A percentile compares a stretch with the other conserved stretches of the same genome.
phyloP scores from a whole-genome alignment of 352 stramenopile genomes.

The Globisporangium cylindrosporum region DNA sequence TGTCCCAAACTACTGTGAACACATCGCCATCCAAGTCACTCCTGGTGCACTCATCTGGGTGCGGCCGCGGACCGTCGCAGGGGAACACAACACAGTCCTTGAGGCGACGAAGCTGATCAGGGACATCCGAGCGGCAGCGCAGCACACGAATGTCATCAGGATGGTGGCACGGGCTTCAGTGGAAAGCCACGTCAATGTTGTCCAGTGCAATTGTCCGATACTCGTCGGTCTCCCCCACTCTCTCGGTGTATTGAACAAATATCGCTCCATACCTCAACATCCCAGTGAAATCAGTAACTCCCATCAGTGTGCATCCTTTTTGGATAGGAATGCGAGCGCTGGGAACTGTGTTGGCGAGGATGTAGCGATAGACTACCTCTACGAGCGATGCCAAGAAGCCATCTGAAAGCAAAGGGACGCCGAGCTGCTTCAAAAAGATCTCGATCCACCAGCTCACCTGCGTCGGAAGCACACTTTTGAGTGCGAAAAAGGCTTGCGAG shows the following conservation, averaged over 20 bases:
- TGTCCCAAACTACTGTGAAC: constrained; percentile 83
- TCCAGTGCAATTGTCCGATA: constrained; percentile 22
- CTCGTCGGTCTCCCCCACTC: constrained; percentile 27
- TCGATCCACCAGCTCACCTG: constrained; percentile 35
- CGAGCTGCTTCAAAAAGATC: constrained; percentile 33
- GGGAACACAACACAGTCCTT: constrained; percentile 81
- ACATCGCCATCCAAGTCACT: constrained; percentile 81
- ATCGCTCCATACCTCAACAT: constrained; percentile 69
- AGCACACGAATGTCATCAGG: constrained; percentile 74
- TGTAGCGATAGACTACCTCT: constrained; percentile 63
- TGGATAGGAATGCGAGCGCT: constrained; percentile 71
- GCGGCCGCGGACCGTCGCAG: constrained; percentile 54
- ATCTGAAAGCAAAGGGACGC: constrained; percentile 39
- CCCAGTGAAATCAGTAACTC: constrained; percentile 75
- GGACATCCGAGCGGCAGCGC: constrained; percentile 47
- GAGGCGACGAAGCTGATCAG: constrained; percentile 36
- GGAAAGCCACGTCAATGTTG: constrained; percentile 54
- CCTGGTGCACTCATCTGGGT: constrained; percentile 78
- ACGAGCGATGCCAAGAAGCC: constrained; percentile 54
- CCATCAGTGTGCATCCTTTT: constrained; percentile 69
- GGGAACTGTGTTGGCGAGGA: constrained; percentile 64
- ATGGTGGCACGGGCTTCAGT: constrained; percentile 78
- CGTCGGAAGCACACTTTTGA: constrained; percentile 43
- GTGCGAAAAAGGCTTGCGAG: constrained; percentile 36
- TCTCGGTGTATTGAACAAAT: constrained; percentile 73